Evolutionary conservation across 176 grass and related monocot genomes (phyloP).

Genomic region (Rhynchospora breviuscula): DNA sequence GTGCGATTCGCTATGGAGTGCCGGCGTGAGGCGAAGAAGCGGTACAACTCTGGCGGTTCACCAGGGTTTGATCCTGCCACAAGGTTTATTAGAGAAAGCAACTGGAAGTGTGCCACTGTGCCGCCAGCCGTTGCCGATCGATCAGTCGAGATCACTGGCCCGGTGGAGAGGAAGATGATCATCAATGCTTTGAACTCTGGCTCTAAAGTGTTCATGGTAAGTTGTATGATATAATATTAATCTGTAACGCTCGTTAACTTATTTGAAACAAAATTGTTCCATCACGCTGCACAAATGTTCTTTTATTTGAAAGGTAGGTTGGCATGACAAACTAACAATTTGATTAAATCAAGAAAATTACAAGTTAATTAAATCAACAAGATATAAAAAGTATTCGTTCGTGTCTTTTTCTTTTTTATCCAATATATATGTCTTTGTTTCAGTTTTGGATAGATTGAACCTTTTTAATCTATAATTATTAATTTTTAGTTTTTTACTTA

Average conservation of each 20-base stretch:
- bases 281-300: too few species aligned
- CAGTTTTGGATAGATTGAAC: not conserved
- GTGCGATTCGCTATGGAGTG: slow-evolving; percentile 70
- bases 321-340: too few species aligned
- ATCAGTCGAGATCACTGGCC: slow-evolving; percentile 88
- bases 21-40: slow-evolving; percentile 49
- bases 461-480: too few species aligned
- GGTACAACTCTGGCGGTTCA: slow-evolving; percentile 59
- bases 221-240: too few species aligned
- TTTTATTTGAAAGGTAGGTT: too few species aligned
- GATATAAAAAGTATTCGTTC: too few species aligned
- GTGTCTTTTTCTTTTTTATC: too few species aligned
- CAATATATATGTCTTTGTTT: not conserved
- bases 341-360: too few species aligned
- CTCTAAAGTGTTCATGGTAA: slow-evolving; percentile 67
- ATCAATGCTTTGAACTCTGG: slow-evolving; percentile 97
- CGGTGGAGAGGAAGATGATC: slow-evolving; percentile 82
- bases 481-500: too few species aligned
- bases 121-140: slow-evolving; percentile 68
- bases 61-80: slow-evolving; percentile 75
- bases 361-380: too few species aligned
- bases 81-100: slow-evolving; percentile 42
- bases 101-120: slow-evolving; percentile 51
- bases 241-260: not conserved
- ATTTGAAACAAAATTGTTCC: not conserved